Evolutionary conservation across 2,329 filamentous ascomycete genomes (phyloP).

Genomic region (Stagonosporopsis cucurbitacearum): DNA sequence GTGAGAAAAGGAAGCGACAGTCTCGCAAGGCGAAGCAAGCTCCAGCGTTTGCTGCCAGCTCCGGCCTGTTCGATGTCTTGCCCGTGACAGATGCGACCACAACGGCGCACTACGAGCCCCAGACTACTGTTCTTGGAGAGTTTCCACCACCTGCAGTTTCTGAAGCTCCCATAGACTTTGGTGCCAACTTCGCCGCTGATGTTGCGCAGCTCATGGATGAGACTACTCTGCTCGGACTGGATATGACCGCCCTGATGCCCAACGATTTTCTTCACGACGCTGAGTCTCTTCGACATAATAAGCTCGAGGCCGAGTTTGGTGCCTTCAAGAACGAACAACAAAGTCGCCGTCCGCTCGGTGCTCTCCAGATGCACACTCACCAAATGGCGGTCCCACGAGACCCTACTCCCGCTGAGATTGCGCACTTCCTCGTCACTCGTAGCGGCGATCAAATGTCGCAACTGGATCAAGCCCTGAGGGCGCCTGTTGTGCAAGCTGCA

Average conservation of each 20-base stretch:
- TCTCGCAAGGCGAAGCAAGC: slow-evolving; percentile 31
- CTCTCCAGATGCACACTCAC: background rate
- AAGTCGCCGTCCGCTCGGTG: background rate
- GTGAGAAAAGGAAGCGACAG: slow-evolving; percentile 39
- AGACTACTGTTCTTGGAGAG: background rate
- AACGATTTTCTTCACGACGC: slow-evolving; percentile 13
- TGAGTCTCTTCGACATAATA: slow-evolving; percentile 24
- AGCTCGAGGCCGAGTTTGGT: slow-evolving; percentile 21
- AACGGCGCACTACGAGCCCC: background rate
- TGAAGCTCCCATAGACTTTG: slow-evolving; percentile 1
- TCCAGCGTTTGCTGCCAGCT: slow-evolving; percentile 13
- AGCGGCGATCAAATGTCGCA: slow-evolving; percentile 26
- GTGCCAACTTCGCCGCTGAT: slow-evolving; percentile 8
- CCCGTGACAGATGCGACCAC: slow-evolving; percentile 9
- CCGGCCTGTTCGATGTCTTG: slow-evolving; percentile 12
- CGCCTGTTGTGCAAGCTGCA: slow-evolving; percentile 23
- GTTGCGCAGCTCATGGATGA: slow-evolving; percentile 8
- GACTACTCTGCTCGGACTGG: background rate
- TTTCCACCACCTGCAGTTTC: background rate
- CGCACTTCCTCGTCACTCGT: slow-evolving; percentile 21
- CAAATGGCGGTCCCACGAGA: slow-evolving; percentile 7
- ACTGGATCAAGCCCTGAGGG: slow-evolving; percentile 21
- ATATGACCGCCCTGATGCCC: slow-evolving; percentile 1
- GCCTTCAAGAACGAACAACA: background rate
- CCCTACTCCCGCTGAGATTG: slow-evolving; percentile 25